Evolutionary conservation across 495 filamentous ascomycete genomes (phyloP).

Genomic region (Lasiosphaeria miniovina): DNA sequence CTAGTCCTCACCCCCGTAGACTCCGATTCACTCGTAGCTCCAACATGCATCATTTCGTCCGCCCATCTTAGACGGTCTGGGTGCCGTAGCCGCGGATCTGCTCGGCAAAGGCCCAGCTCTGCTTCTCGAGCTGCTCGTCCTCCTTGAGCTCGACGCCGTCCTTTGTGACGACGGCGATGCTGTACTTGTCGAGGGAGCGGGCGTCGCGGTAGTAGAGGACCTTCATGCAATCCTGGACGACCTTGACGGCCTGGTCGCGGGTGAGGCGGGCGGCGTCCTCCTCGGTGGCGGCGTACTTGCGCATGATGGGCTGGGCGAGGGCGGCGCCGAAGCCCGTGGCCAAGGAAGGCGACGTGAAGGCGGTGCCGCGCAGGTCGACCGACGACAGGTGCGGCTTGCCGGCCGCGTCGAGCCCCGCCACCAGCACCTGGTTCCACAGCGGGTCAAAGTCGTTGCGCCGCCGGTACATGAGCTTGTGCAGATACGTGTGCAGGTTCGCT

Average conservation of each 20-base stretch:
- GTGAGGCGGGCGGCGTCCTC: conserved; percentile 63
- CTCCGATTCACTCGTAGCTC: no score
- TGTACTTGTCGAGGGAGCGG: conserved; percentile 85
- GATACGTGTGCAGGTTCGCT: conserved; percentile 93
- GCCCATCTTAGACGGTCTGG: conserved; percentile 35
- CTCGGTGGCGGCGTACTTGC: conserved; percentile 78
- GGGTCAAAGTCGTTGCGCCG: conserved; percentile 94
- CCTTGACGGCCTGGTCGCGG: conserved; percentile 73
- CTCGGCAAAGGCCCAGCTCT: conserved; percentile 98
- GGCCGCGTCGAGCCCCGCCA: conserved; percentile 79
- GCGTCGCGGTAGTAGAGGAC: conserved; percentile 97
- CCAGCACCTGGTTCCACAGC: conserved; percentile 91
- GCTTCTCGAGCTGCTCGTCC: conserved; percentile 66
- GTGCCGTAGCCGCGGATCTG: conserved; percentile 61
- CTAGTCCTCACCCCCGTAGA: no score
- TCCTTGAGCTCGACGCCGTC: conserved; percentile 80
- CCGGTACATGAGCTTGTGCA: conserved; percentile 90
- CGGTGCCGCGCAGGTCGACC: conserved; percentile 90
- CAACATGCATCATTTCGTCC: background rate
- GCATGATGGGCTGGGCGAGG: conserved; percentile 87
- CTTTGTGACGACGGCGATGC: conserved; percentile 82
- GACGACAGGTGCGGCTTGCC: conserved; percentile 82
- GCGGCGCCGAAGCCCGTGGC: conserved; percentile 93
- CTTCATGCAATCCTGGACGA: conserved; percentile 92
- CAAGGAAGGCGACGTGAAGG: conserved; percentile 78